phyloP scores from a whole-genome alignment of 805 yeast species.

The Metschnikowia cerradonensis region DNA sequence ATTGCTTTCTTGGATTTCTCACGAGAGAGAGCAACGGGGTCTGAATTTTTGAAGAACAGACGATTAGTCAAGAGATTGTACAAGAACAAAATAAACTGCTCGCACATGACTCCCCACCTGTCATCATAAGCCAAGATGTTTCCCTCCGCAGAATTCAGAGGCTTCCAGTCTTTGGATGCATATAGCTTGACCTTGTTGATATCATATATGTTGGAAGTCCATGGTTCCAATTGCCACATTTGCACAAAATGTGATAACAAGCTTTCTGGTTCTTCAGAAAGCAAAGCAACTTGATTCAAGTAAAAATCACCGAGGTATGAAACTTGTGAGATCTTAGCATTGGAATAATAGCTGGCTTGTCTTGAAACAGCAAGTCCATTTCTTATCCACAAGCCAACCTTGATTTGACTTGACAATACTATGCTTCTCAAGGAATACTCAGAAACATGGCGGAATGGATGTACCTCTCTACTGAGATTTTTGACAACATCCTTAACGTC shows the following conservation, averaged over 20 bases:
- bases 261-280: slow-evolving; percentile 35
- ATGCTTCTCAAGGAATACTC: slow-evolving; percentile 58
- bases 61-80: slow-evolving; percentile 44
- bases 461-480: background rate
- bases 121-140: slow-evolving; percentile 46
- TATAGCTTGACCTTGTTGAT: background rate
- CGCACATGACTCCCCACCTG: slow-evolving; percentile 40
- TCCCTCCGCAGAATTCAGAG: slow-evolving; percentile 40
- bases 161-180: slow-evolving; percentile 1
- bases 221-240: slow-evolving; percentile 51
- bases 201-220: slow-evolving; percentile 16
- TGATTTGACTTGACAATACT: slow-evolving; percentile 59
- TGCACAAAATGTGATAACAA: slow-evolving; percentile 39
- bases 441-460: slow-evolving; percentile 41
- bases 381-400: slow-evolving; percentile 68
- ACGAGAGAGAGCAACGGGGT: background rate
- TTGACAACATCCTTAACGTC: background rate
- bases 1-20: slow-evolving; percentile 36
- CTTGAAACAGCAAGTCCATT: slow-evolving; percentile 56
- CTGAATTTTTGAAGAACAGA: slow-evolving; percentile 20
- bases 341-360: slow-evolving; percentile 48
- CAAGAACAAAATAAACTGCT: slow-evolving; percentile 40
- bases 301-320: slow-evolving; percentile 43
- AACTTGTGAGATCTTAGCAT: slow-evolving; percentile 37
- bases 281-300: slow-evolving; percentile 41